Percentiles rank a stretch among this genome's conserved stretches.
Evolutionary conservation across 2,329 filamentous ascomycete species (phyloP).

Genomic region (Hypoxylon sp.): DNA sequence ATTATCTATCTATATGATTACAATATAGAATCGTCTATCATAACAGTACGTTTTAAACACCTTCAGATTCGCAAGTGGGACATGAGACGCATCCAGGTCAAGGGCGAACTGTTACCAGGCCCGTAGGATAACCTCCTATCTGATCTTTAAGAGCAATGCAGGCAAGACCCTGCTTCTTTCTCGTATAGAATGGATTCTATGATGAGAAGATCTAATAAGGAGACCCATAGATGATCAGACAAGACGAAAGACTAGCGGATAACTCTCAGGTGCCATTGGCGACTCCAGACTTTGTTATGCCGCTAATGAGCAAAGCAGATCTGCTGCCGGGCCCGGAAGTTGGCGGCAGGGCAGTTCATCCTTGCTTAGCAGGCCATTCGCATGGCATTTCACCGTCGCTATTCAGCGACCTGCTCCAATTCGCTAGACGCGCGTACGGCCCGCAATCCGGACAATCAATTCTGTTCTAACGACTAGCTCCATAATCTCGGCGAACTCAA

Average conservation of each 20-base stretch:
- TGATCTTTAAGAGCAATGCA: background rate
- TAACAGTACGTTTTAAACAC: background rate
- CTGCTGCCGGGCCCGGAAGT: slow-evolving; percentile 10
- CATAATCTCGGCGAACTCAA: background rate
- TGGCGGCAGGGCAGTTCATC: background rate
- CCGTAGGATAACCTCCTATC: background rate
- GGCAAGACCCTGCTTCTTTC: background rate
- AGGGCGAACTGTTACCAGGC: background rate
- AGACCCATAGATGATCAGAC: background rate
- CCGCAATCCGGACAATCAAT: slow-evolving; percentile 9
- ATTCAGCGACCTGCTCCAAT: slow-evolving; percentile 2
- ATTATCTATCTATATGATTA: too few relatives aligned
- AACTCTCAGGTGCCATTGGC: background rate
- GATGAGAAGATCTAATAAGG: background rate
- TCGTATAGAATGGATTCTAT: background rate
- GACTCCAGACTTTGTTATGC: slow-evolving; percentile 10
- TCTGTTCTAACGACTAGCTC: slow-evolving; percentile 4
- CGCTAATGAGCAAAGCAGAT: slow-evolving; percentile 1
- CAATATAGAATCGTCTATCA: too few relatives aligned
- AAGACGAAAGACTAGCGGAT: background rate
- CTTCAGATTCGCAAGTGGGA: too few relatives aligned
- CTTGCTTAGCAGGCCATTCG: slow-evolving; percentile 5
- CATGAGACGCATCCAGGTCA: background rate
- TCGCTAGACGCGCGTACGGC: slow-evolving; percentile 6
- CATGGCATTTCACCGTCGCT: slow-evolving; percentile 1